Base-by-base conservation (phyloP, 2,329 filamentous ascomycete genomes). In the Colletotrichum sojae region DNA sequence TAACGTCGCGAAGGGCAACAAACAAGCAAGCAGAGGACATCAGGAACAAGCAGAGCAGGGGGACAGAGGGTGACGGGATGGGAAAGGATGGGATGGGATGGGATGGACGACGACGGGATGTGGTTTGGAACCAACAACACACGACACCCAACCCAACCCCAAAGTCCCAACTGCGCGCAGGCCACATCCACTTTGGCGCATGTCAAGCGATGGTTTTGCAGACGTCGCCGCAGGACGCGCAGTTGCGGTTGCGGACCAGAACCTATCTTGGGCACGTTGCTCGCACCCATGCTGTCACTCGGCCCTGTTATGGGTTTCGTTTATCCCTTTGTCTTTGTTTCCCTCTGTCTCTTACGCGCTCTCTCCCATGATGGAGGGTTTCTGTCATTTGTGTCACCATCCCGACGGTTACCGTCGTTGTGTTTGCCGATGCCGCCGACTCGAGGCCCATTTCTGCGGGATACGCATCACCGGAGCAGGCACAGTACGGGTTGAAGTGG, bases 121-220 rank as follows among this genome's bases (percentile, higher is more conserved):
- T 20, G 48, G 40, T 20, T n/a, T 40, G 57, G 57, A 60, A 60
- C 57, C 57, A 60, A 51, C 57, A 60, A 51, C 57, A 60, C 45
- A 13, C 40, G 16, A 43, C 40, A 43, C 40, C 31, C 31, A 43
- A 43, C 40, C 22, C 46, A 25, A 36, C 46, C n/a, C 57, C 57
- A 60, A 52, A 60, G 46, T 60, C 4, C 57, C 57, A 52, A 52
- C 45, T 5, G 15, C 31, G 31, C 31, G 31, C 45, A 36, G 45
- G 31, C 45, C 40, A 46, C 46, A 46, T 46, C 53, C 53, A 43
- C 53, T 13, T 12, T n/a, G 53, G 18, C 43, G 53, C 53, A 56
- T 56, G 20, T 20, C 36, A 12, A 22, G 53, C 36, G 36, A 43
- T 56, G 18, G 18, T 16, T 56, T 40, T 40, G 36, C 10, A 31